Conservation (phyloP, 192 early-diverging fungal genomes). For the Haplosporangium gracile region DNA sequence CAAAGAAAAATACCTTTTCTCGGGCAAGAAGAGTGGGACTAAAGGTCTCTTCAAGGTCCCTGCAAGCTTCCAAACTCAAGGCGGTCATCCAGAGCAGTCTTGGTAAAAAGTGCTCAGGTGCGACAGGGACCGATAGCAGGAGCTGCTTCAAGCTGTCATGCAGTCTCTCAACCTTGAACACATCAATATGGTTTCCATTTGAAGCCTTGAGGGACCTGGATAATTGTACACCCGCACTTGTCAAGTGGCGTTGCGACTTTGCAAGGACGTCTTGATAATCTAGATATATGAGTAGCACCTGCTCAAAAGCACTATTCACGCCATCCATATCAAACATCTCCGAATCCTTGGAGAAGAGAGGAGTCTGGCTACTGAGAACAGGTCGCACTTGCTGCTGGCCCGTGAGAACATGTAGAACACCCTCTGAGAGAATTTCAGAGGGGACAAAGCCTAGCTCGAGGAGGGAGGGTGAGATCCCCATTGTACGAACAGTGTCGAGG, state of each 20-base stretch:
- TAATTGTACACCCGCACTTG: background rate
- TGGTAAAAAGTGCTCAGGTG: background rate
- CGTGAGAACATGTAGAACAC: background rate
- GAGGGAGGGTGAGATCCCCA: background rate
- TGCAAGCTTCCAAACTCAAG: background rate
- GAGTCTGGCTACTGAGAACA: background rate
- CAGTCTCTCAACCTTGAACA: background rate
- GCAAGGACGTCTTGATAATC: background rate
- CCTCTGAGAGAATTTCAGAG: background rate
- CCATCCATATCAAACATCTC: background rate
- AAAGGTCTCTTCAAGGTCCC: background rate
- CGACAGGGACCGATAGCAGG: background rate
- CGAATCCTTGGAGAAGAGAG: background rate
- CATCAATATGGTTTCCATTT: no score
- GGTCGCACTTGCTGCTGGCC: background rate
- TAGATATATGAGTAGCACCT: background rate
- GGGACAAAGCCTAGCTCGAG: background rate
- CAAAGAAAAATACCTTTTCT: background rate
- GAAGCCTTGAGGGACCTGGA: background rate
- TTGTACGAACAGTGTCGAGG: conserved; percentile 11
- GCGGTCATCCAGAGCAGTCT: conserved; percentile 11
- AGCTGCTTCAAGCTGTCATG: background rate
- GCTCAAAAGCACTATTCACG: background rate
- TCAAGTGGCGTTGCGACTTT: background rate
- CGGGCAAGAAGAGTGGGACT: background rate